Conservation (phyloP, 345 rosid species). For the Angophora floribunda region DNA sequence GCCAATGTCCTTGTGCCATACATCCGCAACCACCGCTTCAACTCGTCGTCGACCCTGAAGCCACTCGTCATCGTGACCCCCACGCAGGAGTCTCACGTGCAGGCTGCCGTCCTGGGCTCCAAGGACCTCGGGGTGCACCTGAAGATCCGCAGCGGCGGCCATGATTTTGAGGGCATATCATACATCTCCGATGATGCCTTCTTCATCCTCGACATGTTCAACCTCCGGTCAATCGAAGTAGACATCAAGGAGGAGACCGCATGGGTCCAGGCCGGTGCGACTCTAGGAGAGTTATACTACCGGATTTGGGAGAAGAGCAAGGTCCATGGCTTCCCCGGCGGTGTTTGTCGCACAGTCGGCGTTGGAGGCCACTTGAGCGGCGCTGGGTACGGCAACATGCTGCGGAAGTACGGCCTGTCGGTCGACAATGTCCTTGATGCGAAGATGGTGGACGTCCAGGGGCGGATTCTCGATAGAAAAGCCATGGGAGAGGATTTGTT, state of each 20-base stretch:
- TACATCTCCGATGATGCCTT: constrained; percentile 30
- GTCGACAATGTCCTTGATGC: constrained; percentile 35
- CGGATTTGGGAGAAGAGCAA: constrained; percentile 30
- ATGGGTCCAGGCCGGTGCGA: constrained; percentile 45
- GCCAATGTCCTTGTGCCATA: constrained; percentile 8
- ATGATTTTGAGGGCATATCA: constrained; percentile 54
- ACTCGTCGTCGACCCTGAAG: constrained; percentile 27
- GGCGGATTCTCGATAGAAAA: constrained; percentile 19
- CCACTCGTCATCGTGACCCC: constrained; percentile 34
- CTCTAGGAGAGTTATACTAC: constrained; percentile 33
- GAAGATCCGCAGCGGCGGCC: constrained; percentile 44
- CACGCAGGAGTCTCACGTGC: constrained; percentile 30
- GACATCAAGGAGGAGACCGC: constrained; percentile 17
- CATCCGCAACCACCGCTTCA: constrained; percentile 35
- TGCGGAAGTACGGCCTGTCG: constrained; percentile 33
- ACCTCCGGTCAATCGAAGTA: constrained; percentile 18
- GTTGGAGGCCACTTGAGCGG: constrained; percentile 39
- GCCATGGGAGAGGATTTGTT: constrained; percentile 51
- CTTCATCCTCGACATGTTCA: constrained; percentile 36
- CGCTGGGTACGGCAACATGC: constrained; percentile 33
- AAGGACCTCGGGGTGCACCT: constrained; percentile 15
- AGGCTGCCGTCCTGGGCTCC: constrained; percentile 30
- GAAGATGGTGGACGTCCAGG: constrained; percentile 15
- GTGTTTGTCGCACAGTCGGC: constrained; percentile 32
- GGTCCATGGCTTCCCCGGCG: constrained; percentile 42